Conservation (phyloP, 176 grass and related monocot genomes). For the Bothriochloa decipiens region DNA sequence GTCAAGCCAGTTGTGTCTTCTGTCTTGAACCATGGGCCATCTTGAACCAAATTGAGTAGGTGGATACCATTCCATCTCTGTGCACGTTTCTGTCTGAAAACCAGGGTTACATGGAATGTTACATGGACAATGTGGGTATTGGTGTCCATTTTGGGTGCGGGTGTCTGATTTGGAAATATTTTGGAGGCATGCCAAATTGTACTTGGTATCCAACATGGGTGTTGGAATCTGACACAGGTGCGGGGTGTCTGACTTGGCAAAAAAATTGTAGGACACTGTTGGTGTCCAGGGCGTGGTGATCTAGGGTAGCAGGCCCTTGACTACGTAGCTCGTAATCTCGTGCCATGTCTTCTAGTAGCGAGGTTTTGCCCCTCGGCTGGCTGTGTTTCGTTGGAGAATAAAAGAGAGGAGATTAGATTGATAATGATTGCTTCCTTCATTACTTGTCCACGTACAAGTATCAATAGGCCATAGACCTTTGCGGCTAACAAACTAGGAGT, state of each 20-base stretch:
- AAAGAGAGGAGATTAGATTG: too few species aligned
- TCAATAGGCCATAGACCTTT: too few species aligned
- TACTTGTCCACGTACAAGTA: too few species aligned
- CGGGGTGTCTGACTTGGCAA: neutral
- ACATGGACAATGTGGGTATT: neutral
- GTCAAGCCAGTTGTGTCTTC: neutral
- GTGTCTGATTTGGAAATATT: neutral
- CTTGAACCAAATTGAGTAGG: neutral
- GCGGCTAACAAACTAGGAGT: too few species aligned
- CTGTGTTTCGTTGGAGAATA: too few species aligned
- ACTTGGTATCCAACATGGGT: neutral
- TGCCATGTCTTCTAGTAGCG: too few species aligned
- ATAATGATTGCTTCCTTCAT: too few species aligned
- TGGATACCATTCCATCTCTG: neutral
- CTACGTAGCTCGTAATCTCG: too few species aligned
- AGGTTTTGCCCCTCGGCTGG: too few species aligned
- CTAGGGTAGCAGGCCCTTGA: too few species aligned
- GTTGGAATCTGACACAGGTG: neutral
- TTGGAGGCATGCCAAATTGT: neutral
- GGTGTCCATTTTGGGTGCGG: neutral
- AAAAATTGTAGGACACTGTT: neutral
- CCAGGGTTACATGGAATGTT: neutral
- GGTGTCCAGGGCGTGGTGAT: too few species aligned
- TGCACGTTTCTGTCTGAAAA: neutral
- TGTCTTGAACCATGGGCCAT: neutral